Conservation (phyloP, 1,139 yeast genomes). For the Pichia sp. region DNA sequence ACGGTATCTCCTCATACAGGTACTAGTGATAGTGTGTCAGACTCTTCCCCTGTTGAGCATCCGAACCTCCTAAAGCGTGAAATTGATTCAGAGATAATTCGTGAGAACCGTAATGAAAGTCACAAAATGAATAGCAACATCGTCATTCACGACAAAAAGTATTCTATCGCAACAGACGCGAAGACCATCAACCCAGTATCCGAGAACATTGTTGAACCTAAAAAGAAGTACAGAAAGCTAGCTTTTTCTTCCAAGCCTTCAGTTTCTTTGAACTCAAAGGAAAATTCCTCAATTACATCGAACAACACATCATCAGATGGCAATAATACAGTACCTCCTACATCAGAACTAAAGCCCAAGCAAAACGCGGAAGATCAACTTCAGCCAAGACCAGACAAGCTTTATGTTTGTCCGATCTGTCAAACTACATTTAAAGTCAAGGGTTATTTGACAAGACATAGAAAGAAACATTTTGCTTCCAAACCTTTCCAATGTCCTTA, state of each 20-base stretch:
- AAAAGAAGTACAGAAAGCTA: slow-evolving; percentile 9
- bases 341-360: background rate
- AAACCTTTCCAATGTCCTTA: slow-evolving; percentile 57
- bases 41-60: background rate
- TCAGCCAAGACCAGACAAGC: slow-evolving; percentile 2
- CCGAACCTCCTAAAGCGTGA: background rate
- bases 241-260: slow-evolving; percentile 3
- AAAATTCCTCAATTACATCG: background rate
- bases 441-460: slow-evolving; percentile 53
- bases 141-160: background rate
- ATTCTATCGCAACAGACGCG: background rate
- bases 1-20: slow-evolving; percentile 1
- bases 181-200: background rate
- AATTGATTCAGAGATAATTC: background rate
- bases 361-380: background rate
- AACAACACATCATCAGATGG: background rate
- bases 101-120: background rate
- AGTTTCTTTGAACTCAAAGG: background rate
- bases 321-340: background rate
- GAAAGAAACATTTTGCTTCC: slow-evolving; percentile 47
- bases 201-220: background rate
- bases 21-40: background rate
- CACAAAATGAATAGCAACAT: background rate
- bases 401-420: slow-evolving; percentile 40
- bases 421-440: slow-evolving; percentile 50